Evolutionary conservation across 192 early-diverging fungal genomes (phyloP).

Genomic region (Rhizoclosmatium globosum): DNA sequence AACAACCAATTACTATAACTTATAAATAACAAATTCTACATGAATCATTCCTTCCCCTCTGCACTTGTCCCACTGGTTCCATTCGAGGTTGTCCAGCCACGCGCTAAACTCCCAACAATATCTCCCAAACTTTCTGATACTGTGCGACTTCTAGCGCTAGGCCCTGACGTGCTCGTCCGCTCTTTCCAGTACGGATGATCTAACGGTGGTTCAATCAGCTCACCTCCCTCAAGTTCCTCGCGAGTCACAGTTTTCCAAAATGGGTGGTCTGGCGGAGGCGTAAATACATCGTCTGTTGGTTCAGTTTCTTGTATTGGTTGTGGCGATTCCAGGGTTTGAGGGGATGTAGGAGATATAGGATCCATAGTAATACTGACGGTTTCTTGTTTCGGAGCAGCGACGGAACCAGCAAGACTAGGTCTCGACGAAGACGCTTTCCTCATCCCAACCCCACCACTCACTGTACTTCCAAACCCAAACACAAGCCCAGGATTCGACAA

Average conservation of each 20-base stretch:
- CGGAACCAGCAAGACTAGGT: not conserved
- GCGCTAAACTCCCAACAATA: not conserved
- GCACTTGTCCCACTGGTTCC: too few species aligned
- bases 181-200: conserved; percentile 29
- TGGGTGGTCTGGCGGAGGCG: conserved; percentile 22
- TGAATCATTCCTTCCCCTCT: too few species aligned
- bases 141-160: not conserved
- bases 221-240: not conserved
- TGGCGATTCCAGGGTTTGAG: not conserved
- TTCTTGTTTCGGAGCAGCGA: not conserved
- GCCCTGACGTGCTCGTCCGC: not conserved
- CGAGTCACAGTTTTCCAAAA: conserved; percentile 3
- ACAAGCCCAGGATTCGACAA: not conserved
- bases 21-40: too few species aligned
- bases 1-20: too few species aligned
- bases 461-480: not conserved
- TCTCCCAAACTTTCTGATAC: not conserved
- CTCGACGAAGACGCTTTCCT: not conserved
- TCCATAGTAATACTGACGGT: not conserved
- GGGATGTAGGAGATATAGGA: not conserved
- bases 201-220: not conserved
- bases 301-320: not conserved
- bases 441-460: not conserved
- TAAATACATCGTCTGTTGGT: not conserved
- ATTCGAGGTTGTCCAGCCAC: too few species aligned